phyloP scores from a whole-genome alignment of 2,329 filamentous ascomycete species.

The Amylocarpus encephaloides region DNA sequence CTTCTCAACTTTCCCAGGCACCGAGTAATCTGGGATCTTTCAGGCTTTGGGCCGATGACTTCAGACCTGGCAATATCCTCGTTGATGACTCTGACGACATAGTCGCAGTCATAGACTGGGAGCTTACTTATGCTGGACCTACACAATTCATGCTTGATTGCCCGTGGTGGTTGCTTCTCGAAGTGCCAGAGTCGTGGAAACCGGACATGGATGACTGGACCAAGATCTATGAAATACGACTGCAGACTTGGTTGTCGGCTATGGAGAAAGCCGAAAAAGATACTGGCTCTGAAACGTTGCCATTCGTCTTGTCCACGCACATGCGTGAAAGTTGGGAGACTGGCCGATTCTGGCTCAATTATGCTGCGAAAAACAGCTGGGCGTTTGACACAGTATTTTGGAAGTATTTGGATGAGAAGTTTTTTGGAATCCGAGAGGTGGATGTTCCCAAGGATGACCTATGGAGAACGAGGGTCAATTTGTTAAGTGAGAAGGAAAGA shows the following conservation, averaged over 20 bases:
- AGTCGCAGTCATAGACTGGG: not conserved
- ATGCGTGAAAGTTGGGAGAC: constrained; percentile 36
- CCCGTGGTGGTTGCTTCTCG: constrained; percentile 14
- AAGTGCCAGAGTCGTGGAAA: not conserved
- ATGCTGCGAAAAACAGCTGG: constrained; percentile 22
- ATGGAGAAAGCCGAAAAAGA: constrained; percentile 29
- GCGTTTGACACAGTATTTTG: too few relatives aligned
- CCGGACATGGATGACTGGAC: constrained; percentile 27
- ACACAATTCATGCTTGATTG: not conserved
- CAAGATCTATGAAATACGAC: constrained; percentile 29
- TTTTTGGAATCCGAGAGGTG: constrained; percentile 28
- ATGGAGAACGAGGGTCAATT: constrained; percentile 27
- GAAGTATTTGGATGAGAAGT: constrained; percentile 14
- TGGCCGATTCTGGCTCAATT: constrained; percentile 31
- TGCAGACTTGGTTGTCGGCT: constrained; percentile 31
- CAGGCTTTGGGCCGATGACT: constrained; percentile 32
- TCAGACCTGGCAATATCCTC: constrained; percentile 32
- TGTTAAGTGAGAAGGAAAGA: constrained; percentile 27
- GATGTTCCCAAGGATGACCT: constrained; percentile 17
- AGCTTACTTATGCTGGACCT: constrained; percentile 29
- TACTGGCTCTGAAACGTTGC: not conserved
- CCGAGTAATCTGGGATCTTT: constrained; percentile 12
- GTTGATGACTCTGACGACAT: not conserved
- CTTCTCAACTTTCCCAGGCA: constrained; percentile 24
- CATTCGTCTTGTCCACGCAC: constrained; percentile 19